Evolutionary conservation across 495 filamentous ascomycete species (phyloP).

Genomic region (Penicillium turbatum): DNA sequence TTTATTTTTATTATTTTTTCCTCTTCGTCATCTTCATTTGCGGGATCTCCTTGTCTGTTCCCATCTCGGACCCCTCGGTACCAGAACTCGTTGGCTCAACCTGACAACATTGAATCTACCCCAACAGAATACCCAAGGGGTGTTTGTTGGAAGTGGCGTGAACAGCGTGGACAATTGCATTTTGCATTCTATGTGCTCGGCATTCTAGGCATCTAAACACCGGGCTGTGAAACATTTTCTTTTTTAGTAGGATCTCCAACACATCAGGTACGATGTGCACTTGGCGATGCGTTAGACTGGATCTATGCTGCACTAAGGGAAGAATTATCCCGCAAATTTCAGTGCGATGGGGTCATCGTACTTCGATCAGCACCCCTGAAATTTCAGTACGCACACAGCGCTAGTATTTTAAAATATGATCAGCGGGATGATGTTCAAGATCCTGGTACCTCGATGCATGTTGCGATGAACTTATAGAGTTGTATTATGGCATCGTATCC

Average conservation of each 20-base stretch:
- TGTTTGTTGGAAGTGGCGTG: too few relatives aligned
- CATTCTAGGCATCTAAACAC: neutral
- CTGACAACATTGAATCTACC: too few relatives aligned
- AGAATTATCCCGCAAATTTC: constrained; percentile 24
- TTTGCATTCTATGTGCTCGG: neutral
- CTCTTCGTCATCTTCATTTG: neutral
- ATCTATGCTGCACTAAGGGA: constrained; percentile 14
- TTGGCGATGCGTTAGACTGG: constrained; percentile 17
- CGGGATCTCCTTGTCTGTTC: neutral
- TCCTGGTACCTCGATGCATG: neutral
- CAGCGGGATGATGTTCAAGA: neutral
- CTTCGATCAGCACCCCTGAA: constrained; percentile 14
- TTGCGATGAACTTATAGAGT: neutral
- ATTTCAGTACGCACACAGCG: neutral
- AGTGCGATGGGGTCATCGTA: constrained; percentile 22
- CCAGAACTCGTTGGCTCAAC: neutral
- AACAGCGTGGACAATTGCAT: too few relatives aligned
- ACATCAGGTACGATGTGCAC: constrained; percentile 19
- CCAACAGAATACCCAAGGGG: neutral
- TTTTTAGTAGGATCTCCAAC: constrained; percentile 5
- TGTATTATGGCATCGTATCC: neutral
- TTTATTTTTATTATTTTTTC: constrained; percentile 1
- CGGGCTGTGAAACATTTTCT: constrained; percentile 17
- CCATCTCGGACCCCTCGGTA: neutral
- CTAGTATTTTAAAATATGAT: constrained; percentile 5